A percentile compares a stretch with the other conserved stretches of the same genome.
Evolutionary conservation across 805 yeast genomes (phyloP).

Genomic region (Lipomyces kockii): DNA sequence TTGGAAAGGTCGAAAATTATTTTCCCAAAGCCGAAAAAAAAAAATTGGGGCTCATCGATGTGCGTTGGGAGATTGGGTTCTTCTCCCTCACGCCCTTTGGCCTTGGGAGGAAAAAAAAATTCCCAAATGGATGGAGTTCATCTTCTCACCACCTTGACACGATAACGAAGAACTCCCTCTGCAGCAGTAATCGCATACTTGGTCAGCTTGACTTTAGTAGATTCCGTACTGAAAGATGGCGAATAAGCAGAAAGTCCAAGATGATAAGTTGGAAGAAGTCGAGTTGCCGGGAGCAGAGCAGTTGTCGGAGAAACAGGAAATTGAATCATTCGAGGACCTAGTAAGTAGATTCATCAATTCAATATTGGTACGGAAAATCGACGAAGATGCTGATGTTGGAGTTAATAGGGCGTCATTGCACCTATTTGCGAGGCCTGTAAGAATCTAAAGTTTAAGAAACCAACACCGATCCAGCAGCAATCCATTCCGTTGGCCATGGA

Average conservation of each 20-base stretch:
- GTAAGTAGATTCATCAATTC: slow-evolving; percentile 15
- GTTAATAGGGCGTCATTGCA: slow-evolving; percentile 60
- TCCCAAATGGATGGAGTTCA: background rate
- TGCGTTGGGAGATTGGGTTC: slow-evolving; percentile 6
- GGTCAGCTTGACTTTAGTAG: background rate
- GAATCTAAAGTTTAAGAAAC: slow-evolving; percentile 71
- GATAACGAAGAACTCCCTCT: background rate
- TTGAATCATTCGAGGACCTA: slow-evolving; percentile 34
- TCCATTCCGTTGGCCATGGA: slow-evolving; percentile 88
- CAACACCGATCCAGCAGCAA: slow-evolving; percentile 93
- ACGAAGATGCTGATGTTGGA: background rate
- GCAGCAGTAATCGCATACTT: background rate
- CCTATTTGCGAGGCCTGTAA: slow-evolving; percentile 81
- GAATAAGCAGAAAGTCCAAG: slow-evolving; percentile 53
- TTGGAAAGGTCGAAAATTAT: slow-evolving; percentile 10
- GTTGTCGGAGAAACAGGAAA: slow-evolving; percentile 37
- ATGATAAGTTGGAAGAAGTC: slow-evolving; percentile 50
- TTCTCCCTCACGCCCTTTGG: too few relatives aligned
- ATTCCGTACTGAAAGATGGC: slow-evolving; percentile 1
- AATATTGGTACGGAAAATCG: background rate
- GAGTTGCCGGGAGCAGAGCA: slow-evolving; percentile 37
- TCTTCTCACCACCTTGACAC: background rate
- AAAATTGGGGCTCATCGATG: background rate
- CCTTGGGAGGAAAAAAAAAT: background rate
- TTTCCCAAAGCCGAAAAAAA: background rate